A percentile compares a stretch with the other conserved stretches of the same genome.
Conservation (phyloP, 108 stramenopile genomes). For the Fistulifera pelliculosa region DNA sequence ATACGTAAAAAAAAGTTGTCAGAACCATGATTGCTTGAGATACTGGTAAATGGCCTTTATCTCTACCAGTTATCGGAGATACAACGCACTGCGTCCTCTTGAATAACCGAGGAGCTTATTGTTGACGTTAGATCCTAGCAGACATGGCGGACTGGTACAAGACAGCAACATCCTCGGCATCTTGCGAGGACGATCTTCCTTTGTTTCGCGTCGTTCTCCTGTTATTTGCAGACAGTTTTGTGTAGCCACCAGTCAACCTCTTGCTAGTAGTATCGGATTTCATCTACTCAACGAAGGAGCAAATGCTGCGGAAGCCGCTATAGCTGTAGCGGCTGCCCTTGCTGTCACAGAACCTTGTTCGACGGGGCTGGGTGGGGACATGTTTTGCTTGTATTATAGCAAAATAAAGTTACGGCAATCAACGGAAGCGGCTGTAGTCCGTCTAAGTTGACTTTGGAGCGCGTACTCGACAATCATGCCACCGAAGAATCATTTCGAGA, state of each 20-base stretch:
- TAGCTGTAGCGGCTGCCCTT: constrained; percentile 68
- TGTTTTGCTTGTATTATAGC: constrained; percentile 86
- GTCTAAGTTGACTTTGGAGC: constrained; percentile 48
- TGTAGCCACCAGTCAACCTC: constrained; percentile 68
- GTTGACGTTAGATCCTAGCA: too few relatives aligned
- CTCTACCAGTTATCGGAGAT: too few relatives aligned
- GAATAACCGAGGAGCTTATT: too few relatives aligned
- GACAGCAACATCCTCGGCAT: background rate
- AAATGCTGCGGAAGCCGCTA: constrained; percentile 78
- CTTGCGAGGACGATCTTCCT: constrained; percentile 6
- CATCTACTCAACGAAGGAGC: constrained; percentile 47
- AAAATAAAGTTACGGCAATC: constrained; percentile 52
- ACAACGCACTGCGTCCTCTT: too few relatives aligned
- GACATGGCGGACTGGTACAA: constrained; percentile 16
- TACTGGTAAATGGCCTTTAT: too few relatives aligned
- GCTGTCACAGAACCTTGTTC: constrained; percentile 67
- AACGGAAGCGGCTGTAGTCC: constrained; percentile 86
- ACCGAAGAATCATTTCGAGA: constrained; percentile 15
- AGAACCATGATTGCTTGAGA: too few relatives aligned
- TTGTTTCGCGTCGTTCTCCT: constrained; percentile 61
- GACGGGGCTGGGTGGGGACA: constrained; percentile 66
- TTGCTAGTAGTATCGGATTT: constrained; percentile 62
- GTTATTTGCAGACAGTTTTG: constrained; percentile 52
- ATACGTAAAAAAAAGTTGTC: too few relatives aligned
- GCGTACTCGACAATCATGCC: constrained; percentile 7